Base-by-base conservation (phyloP, 176 grass and related monocot species). In the Cocos nucifera region DNA sequence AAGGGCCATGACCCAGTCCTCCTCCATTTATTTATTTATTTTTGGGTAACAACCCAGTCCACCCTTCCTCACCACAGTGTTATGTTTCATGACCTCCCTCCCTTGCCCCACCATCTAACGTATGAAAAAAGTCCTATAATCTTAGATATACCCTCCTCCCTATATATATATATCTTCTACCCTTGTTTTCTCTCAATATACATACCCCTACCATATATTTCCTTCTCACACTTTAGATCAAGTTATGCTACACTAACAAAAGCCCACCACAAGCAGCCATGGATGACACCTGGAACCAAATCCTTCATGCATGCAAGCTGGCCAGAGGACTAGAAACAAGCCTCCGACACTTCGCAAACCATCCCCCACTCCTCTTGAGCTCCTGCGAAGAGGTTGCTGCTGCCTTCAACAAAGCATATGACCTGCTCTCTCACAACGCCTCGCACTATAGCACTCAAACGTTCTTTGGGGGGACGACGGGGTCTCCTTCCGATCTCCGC, bases 301-400 rank as follows among this genome's bases (percentile, higher is more conserved):
- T 82, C 54, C 25, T 73, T 18, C 62, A 82, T 32, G 79, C 65
- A 10, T 82, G 79, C 79, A 72, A 70, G 2, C 62, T 73, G 18
- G 79, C 67, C n/a, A 61, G 27, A 56, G 68, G 68, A 2, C 55
- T 82, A 5, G 79, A 82, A 27, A 17, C 28, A 24, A 62, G 8
- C 26, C 63, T 77, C 65, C 23, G 49, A 21, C 17, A 6, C 17
- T 53, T 57, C 39, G 23, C 6, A 4, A 27, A 10, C 53, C 22
- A 67, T 28, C 79, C 29, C 12, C 29, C 48, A 22, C 67, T 22
- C 62, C 72, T 82, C 55, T 19, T 77, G 1, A 24, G 4, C 50
- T 67, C 62, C 48, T 67, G 72, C 59, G 48, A 62, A 49, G 67
- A 72, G 4, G 67, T 77, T 25, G 62, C 29, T 17, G 8, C 0